These are phyloP conservation scores for Thuja plicata DNA, from an alignment of 83 land plant genomes.

Conservation along the genomic window DNA sequence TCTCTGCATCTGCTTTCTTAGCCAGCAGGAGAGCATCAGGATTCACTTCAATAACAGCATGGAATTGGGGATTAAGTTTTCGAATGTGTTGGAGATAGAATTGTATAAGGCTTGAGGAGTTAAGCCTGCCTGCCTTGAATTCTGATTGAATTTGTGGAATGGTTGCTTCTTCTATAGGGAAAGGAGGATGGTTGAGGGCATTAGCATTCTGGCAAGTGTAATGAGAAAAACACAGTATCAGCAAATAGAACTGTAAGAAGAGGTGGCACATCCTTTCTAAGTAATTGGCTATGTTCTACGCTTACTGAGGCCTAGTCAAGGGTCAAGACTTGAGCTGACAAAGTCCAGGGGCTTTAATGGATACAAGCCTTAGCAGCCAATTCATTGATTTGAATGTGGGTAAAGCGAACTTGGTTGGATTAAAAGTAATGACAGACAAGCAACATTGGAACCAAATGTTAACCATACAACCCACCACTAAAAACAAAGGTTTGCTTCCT, in stretches of 20 bases:
- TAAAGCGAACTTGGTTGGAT: too few relatives aligned
- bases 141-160: constrained; percentile 23
- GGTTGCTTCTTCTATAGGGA: constrained; percentile 29
- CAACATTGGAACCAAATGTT: too few relatives aligned
- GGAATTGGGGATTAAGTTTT: constrained; percentile 32
- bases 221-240: background rate
- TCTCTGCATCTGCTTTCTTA: constrained; percentile 27
- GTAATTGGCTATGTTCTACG: background rate
- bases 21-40: constrained; percentile 44
- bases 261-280: background rate
- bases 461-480: too few relatives aligned
- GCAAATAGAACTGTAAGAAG: background rate
- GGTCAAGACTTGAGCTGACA: too few relatives aligned
- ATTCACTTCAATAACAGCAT: constrained; percentile 45
- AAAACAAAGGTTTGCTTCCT: too few relatives aligned
- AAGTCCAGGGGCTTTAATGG: too few relatives aligned
- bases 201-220: background rate
- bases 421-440: too few relatives aligned
- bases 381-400: too few relatives aligned
- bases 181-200: background rate
- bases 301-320: background rate
- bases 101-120: constrained; percentile 28
- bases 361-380: too few relatives aligned
- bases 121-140: constrained; percentile 27
- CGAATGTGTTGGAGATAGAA: constrained; percentile 24